Evolutionary conservation across 352 stramenopile genomes (phyloP).

Genomic region (Globisporangium emineosum): DNA sequence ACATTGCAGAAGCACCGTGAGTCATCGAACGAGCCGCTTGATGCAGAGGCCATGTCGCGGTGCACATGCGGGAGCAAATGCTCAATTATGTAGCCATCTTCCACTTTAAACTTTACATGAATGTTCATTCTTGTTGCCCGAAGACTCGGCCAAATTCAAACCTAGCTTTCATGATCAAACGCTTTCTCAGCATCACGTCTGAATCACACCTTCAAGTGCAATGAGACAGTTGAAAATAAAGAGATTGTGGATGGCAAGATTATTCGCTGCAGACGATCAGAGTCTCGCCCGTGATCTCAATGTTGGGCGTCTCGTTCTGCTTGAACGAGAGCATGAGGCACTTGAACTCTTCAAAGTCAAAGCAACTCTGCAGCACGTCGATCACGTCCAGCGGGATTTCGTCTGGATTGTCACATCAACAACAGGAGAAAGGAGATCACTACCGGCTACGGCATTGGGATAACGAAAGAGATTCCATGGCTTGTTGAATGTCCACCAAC

Average conservation of each 20-base stretch:
- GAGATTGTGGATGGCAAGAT: not conserved
- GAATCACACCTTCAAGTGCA: too few species aligned
- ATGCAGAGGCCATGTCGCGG: conserved; percentile 61
- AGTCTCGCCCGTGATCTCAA: conserved; percentile 74
- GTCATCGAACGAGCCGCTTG: conserved; percentile 37
- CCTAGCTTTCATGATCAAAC: not conserved
- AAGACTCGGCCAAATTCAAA: not conserved
- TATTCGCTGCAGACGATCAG: conserved; percentile 39
- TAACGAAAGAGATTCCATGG: not conserved
- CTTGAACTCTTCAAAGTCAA: conserved; percentile 88
- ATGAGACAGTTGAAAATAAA: too few species aligned
- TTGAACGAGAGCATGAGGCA: conserved; percentile 86
- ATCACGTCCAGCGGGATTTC: conserved; percentile 78
- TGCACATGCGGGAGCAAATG: conserved; percentile 58
- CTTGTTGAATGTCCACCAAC: conserved; percentile 12
- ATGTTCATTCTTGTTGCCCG: not conserved
- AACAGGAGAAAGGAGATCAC: not conserved
- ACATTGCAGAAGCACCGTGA: conserved; percentile 13
- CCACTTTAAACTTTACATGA: not conserved
- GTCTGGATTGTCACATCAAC: conserved; percentile 24
- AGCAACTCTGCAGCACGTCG: conserved; percentile 77
- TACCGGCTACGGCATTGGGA: not conserved
- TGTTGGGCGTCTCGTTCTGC: conserved; percentile 72
- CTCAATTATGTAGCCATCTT: conserved; percentile 53
- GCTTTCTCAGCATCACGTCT: not conserved